Evolutionary conservation across 352 stramenopile genomes (phyloP).

Genomic region (Saprolegnia diclina): DNA sequence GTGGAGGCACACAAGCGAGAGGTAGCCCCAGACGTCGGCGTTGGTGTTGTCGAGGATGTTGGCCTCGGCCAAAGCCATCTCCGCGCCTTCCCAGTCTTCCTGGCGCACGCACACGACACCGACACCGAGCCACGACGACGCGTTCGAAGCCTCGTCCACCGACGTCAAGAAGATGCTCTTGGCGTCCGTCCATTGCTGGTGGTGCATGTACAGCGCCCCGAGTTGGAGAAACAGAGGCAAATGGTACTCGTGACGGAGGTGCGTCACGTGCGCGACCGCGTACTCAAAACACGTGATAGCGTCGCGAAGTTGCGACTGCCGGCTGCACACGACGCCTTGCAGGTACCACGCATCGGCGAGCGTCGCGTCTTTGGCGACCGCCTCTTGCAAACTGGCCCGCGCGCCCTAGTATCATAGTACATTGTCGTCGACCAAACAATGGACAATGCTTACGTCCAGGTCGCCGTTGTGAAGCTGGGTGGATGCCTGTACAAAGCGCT

Average conservation of each 20-base stretch:
- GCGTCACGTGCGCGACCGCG: slow-evolving; percentile 35
- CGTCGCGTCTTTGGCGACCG: slow-evolving; percentile 1
- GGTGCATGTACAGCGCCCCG: slow-evolving; percentile 55
- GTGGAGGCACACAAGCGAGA: slow-evolving; percentile 51
- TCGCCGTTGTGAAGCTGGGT: slow-evolving; percentile 7
- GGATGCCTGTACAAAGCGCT: slow-evolving; percentile 10
- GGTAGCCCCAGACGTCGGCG: slow-evolving; percentile 70
- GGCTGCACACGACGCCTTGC: background rate
- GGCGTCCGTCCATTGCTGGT: slow-evolving; percentile 49
- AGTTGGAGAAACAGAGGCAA: slow-evolving; percentile 52
- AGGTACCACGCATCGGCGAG: slow-evolving; percentile 24
- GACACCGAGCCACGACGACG: slow-evolving; percentile 73
- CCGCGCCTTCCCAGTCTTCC: slow-evolving; percentile 50
- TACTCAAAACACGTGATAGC: slow-evolving; percentile 52
- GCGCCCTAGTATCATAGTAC: too few relatives aligned
- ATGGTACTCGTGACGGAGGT: slow-evolving; percentile 33
- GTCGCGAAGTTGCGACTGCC: slow-evolving; percentile 35
- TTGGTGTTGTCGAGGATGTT: slow-evolving; percentile 65
- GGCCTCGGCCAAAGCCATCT: slow-evolving; percentile 62
- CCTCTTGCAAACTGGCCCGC: background rate
- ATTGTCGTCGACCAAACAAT: too few relatives aligned
- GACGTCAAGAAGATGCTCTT: slow-evolving; percentile 50
- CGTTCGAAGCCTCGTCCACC: slow-evolving; percentile 55
- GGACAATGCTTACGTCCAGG: background rate
- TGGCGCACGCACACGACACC: slow-evolving; percentile 62